These are phyloP conservation scores for Arctium minus DNA, from an alignment of 129 eudicot genomes.

Conservation along the genomic window DNA sequence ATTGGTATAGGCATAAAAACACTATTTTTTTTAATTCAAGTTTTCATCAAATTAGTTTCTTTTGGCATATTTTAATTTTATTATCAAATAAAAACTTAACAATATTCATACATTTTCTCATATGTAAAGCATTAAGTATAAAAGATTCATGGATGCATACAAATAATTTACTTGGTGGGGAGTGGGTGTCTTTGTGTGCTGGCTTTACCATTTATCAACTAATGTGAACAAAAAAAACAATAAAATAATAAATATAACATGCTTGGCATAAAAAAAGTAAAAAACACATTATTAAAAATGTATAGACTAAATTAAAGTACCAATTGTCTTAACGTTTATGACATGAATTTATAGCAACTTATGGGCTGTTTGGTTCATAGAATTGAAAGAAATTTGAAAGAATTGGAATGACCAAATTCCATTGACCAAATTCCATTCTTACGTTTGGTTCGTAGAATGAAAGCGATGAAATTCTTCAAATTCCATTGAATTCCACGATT, in stretches of 20 bases:
- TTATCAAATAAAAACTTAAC: not conserved
- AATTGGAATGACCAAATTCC: too few species aligned
- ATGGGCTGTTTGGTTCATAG: too few species aligned
- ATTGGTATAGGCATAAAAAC: not conserved
- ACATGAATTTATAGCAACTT: not conserved
- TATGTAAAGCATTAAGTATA: constrained; percentile 15
- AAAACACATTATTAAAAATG: not conserved
- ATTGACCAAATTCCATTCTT: too few species aligned
- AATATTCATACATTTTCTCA: not conserved
- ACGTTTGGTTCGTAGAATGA: too few species aligned
- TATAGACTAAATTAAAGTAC: not conserved
- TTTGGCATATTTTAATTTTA: not conserved
- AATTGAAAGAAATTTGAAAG: too few species aligned
- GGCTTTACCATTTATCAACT: constrained; percentile 19
- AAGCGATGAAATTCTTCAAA: too few species aligned
- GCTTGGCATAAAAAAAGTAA: constrained; percentile 20
- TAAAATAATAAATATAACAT: constrained; percentile 19
- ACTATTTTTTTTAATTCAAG: too few species aligned
- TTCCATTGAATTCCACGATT: too few species aligned
- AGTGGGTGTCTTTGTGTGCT: constrained; percentile 19
- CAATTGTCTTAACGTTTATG: not conserved
- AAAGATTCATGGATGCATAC: not conserved
- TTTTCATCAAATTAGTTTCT: not conserved
- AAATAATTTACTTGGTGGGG: constrained; percentile 6
- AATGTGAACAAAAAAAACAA: constrained; percentile 9